A percentile compares a stretch with the other conserved stretches of the same genome.
These are phyloP conservation scores for Fusarium brachygibbosum DNA, from an alignment of 2,329 filamentous ascomycete species.

Conservation along the genomic window DNA sequence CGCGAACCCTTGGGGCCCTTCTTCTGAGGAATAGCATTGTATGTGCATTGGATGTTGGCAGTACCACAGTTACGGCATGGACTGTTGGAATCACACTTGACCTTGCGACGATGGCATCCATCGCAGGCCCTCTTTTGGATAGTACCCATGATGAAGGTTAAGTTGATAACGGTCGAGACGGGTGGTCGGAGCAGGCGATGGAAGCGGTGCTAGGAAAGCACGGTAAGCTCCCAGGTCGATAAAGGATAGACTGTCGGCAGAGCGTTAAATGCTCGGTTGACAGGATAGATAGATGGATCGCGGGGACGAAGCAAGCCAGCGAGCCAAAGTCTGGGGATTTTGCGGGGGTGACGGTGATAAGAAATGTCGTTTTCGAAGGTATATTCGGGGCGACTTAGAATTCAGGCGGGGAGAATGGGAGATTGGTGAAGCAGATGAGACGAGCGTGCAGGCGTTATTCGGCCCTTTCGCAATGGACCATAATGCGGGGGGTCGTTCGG, in stretches of 20 bases:
- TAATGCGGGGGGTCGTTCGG: conserved; percentile 50
- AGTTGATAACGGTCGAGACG: conserved; percentile 17
- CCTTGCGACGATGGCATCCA: conserved; percentile 80
- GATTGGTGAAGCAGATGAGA: conserved; percentile 42
- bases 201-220: conserved; percentile 9
- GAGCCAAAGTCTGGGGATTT: conserved; percentile 49
- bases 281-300: conserved; percentile 22
- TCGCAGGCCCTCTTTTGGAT: conserved; percentile 76
- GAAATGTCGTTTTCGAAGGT: conserved; percentile 40
- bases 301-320: conserved; percentile 29
- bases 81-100: conserved; percentile 79
- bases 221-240: conserved; percentile 14
- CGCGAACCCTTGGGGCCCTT: conserved; percentile 81
- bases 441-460: conserved; percentile 53
- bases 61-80: conserved; percentile 79
- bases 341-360: conserved; percentile 49
- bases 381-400: conserved; percentile 43
- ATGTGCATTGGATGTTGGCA: conserved; percentile 77
- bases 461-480: conserved; percentile 55
- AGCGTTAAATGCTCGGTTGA: conserved; percentile 20
- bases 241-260: conserved; percentile 5
- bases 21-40: conserved; percentile 81
- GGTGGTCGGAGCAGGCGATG: conserved; percentile 20
- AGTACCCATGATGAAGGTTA: conserved; percentile 56
- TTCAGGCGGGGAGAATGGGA: conserved; percentile 41